Base-by-base conservation (phyloP, 805 yeast genomes). In the Sporopachydermia lactativora region DNA sequence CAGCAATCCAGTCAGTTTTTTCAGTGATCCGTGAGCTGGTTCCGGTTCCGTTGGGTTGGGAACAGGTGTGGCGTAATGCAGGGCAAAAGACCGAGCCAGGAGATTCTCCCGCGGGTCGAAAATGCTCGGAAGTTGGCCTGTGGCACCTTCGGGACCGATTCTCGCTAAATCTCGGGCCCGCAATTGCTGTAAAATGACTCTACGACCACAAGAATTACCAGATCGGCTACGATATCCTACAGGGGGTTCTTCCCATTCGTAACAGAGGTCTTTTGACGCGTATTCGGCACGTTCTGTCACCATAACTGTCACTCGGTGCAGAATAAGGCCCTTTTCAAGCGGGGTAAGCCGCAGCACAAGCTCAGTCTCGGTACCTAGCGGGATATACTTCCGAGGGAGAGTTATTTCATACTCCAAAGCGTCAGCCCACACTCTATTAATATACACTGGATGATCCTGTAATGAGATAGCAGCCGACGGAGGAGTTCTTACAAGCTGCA, bases 401-500 rank as follows among this genome's bases (percentile, higher is more conserved):
- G 85, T 71, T 13, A 82, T 68, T 47, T 80, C 80, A 56, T 82
- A 82, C 42, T 75, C 75, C 31, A 82, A 57, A 0, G 84, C 56
- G 42, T 80, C 77, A 48, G 75, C 74, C 92, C 92, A 82, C 1
- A 75, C 67, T 45, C 82, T 66, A 53, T 78, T 80, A 28, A 82
- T 84, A 54, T 77, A 81, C 14, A 82, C 71, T 0, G 94, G 85
- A 52, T 80, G 82, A 52, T 81, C 79, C 4, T 34, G 37, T 19
- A 74, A 63, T 4, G 72, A 69, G 3, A 43, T 52, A 13, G 41
- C 28, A 2, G 35, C 34, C 4, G 47, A 24, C 14, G 43, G 43
- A 1, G 42, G 36, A 13, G 28, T 34, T 6, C 52, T 48, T 3
- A 55, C 54, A 6, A 55, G 45, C 39, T 48, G 54, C 24, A 48